These are phyloP conservation scores for Nemania abortiva DNA, from an alignment of 2,329 filamentous ascomycete genomes.

Conservation along the genomic window DNA sequence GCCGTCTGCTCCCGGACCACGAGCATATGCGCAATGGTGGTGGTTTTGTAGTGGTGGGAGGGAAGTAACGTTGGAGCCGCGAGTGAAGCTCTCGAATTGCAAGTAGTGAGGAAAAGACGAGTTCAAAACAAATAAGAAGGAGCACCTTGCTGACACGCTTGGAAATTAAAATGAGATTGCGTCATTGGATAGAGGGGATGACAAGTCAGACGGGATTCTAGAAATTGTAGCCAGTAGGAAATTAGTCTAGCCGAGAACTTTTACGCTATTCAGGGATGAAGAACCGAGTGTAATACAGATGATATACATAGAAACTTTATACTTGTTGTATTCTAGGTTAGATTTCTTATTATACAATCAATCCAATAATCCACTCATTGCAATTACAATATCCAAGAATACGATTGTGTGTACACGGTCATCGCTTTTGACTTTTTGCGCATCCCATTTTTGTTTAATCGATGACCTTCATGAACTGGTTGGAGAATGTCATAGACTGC, in stretches of 20 bases:
- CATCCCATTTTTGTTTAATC: constrained; percentile 39
- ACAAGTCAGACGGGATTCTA: not conserved
- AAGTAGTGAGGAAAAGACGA: not conserved
- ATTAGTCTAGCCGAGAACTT: not conserved
- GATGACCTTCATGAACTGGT: constrained; percentile 50
- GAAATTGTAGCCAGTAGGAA: not conserved
- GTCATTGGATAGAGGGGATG: constrained; percentile 3
- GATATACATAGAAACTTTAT: not conserved
- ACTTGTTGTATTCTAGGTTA: constrained; percentile 8
- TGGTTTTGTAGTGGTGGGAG: not conserved
- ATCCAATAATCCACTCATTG: not conserved
- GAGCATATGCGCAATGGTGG: not conserved
- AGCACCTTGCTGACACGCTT: not conserved
- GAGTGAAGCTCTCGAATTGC: too few relatives aligned
- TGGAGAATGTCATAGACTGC: constrained; percentile 40
- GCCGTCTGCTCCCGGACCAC: constrained; percentile 43
- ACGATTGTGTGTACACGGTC: constrained; percentile 15
- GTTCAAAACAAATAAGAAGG: too few relatives aligned
- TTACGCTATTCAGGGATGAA: not conserved
- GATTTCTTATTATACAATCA: constrained; percentile 1
- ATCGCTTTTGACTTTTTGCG: not conserved
- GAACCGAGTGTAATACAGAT: not conserved
- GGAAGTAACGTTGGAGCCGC: not conserved
- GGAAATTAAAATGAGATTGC: not conserved
- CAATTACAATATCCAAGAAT: constrained; percentile 20